These are phyloP conservation scores for Canavalia gladiata DNA, from an alignment of 306 rosid genomes.

Conservation along the genomic window DNA sequence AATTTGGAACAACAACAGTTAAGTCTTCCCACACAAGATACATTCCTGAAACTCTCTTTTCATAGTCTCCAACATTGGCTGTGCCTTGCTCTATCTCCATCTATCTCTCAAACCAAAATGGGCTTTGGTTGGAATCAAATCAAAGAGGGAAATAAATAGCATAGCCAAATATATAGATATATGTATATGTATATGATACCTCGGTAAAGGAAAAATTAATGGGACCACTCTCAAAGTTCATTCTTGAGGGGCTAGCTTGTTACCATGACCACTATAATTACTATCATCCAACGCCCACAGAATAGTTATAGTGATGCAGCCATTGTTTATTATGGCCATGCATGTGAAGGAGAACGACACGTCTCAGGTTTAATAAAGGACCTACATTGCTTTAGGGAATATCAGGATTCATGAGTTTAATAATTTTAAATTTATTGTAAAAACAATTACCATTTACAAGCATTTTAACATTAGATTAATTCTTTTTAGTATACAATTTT, in stretches of 20 bases:
- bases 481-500: no score
- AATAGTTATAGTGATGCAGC: neutral
- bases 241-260: neutral
- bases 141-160: neutral
- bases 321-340: conserved; percentile 35
- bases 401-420: neutral
- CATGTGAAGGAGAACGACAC: conserved; percentile 39
- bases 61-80: neutral
- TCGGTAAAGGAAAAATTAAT: neutral
- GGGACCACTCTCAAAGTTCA: neutral
- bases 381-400: neutral
- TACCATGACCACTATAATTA: neutral
- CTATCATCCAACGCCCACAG: conserved; percentile 18
- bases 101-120: conserved; percentile 30
- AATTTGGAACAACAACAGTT: conserved; percentile 77
- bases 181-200: neutral
- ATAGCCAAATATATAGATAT: neutral
- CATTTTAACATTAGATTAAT: no score
- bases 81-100: conserved; percentile 59
- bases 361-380: neutral
- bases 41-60: conserved; percentile 51
- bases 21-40: conserved; percentile 86
- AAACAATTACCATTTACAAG: no score
- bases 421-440: neutral
- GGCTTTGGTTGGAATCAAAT: neutral